phyloP scores from a whole-genome alignment of 1,284 basidiomycete species.

The Moesziomyces sp. region DNA sequence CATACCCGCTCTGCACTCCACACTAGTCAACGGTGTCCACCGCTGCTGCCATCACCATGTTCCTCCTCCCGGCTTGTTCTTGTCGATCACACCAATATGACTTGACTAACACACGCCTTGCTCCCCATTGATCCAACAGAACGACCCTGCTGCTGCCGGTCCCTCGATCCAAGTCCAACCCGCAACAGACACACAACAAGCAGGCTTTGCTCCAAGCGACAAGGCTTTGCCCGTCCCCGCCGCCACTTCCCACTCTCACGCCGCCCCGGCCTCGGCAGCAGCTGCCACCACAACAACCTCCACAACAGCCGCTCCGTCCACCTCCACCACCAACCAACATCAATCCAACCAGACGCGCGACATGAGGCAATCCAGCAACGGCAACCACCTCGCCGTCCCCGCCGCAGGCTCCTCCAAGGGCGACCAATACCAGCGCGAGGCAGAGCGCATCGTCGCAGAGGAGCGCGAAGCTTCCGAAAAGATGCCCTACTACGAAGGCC shows the following conservation, averaged over 20 bases:
- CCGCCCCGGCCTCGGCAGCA: slow-evolving; percentile 11
- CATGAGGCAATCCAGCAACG: slow-evolving; percentile 30
- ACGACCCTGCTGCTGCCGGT: slow-evolving; percentile 23
- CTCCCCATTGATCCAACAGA: slow-evolving; percentile 6
- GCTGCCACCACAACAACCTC: slow-evolving; percentile 7
- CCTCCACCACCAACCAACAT: slow-evolving; percentile 5
- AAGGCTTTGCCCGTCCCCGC: slow-evolving; percentile 35
- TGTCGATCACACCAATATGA: background rate
- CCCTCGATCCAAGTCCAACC: slow-evolving; percentile 36
- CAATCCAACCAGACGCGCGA: slow-evolving; percentile 16
- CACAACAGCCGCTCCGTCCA: slow-evolving; percentile 1
- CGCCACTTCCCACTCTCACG: slow-evolving; percentile 38
- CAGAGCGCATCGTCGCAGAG: slow-evolving; percentile 58
- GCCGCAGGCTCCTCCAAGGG: slow-evolving; percentile 26
- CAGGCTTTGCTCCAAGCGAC: slow-evolving; percentile 36
- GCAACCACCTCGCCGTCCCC: slow-evolving; percentile 26
- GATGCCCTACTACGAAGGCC: slow-evolving; percentile 61
- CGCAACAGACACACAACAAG: slow-evolving; percentile 16
- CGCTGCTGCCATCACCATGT: no score
- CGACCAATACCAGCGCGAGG: slow-evolving; percentile 52
- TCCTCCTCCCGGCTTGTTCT: no score
- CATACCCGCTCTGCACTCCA: no score
- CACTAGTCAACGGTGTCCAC: no score
- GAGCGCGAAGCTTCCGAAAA: slow-evolving; percentile 58
- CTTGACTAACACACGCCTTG: background rate